phyloP scores from a whole-genome alignment of 768 basidiomycete species.

The Suillus subaureus region DNA sequence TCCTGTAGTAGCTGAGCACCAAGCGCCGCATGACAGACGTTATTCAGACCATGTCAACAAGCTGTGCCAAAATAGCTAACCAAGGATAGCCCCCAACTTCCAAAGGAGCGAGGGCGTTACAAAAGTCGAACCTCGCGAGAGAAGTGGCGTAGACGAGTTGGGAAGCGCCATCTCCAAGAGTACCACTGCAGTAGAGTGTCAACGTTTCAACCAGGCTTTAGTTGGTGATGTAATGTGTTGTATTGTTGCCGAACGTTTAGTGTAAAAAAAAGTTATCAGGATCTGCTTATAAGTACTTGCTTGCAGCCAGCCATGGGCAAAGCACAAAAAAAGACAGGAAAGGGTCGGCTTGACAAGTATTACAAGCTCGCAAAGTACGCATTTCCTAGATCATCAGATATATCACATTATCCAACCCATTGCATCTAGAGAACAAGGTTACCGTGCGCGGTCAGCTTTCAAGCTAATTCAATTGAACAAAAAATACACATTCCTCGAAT shows the following conservation, averaged over 20 bases:
- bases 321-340: constrained; percentile 94
- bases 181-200: background rate
- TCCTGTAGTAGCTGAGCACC: constrained; percentile 44
- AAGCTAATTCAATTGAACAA: constrained; percentile 99
- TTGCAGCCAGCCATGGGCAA: constrained; percentile 55
- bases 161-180: constrained; percentile 19
- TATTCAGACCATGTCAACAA: background rate
- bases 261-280: background rate
- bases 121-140: constrained; percentile 18
- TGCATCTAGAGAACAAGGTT: constrained; percentile 88
- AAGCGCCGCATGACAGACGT: background rate
- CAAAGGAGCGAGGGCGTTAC: constrained; percentile 36
- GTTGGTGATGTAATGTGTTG: background rate
- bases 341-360: constrained; percentile 95
- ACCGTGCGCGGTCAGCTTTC: constrained; percentile 98
- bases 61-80: constrained; percentile 27
- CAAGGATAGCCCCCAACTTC: constrained; percentile 45
- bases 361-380: constrained; percentile 90
- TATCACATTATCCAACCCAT: constrained; percentile 12
- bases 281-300: background rate
- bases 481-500: constrained; percentile 91
- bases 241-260: constrained; percentile 1
- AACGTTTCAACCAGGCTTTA: background rate
- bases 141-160: constrained; percentile 32
- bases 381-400: constrained; percentile 9